phyloP scores from a whole-genome alignment of 2,329 filamentous ascomycete genomes.

The Arthrobotrys sphaeroides region DNA sequence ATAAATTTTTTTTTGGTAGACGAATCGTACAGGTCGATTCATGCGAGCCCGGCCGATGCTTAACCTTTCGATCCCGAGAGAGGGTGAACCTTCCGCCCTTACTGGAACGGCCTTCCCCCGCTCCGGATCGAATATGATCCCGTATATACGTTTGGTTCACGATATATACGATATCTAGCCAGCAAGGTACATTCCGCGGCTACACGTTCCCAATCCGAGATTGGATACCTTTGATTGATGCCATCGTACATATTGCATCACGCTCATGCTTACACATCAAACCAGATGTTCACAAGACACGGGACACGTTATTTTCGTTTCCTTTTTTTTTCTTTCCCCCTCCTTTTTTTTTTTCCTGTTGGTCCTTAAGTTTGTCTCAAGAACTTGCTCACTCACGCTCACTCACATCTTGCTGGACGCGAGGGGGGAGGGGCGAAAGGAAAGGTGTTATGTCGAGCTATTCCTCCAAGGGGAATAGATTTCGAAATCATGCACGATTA shows the following conservation, averaged over 20 bases:
- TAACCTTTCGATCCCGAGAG: no score
- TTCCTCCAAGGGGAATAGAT: not conserved
- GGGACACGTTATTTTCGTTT: not conserved
- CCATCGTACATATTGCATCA: slow-evolving; percentile 23
- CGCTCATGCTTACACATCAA: slow-evolving; percentile 2
- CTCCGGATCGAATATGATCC: not conserved
- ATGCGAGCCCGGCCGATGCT: not conserved
- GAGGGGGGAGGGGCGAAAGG: not conserved
- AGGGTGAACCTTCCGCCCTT: not conserved
- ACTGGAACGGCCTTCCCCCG: not conserved
- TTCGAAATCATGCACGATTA: not conserved
- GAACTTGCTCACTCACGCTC: not conserved
- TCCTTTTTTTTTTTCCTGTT: no score
- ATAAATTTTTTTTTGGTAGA: no score
- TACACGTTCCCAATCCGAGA: slow-evolving; percentile 8
- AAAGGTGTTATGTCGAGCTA: not conserved
- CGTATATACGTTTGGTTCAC: no score
- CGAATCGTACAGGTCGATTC: not conserved
- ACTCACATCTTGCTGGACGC: not conserved
- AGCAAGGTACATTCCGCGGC: slow-evolving; percentile 21
- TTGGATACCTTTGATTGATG: slow-evolving; percentile 21
- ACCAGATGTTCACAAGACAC: slow-evolving; percentile 19
- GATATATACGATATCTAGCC: not conserved
- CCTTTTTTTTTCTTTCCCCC: not conserved
- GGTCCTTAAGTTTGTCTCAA: no score